phyloP scores from a whole-genome alignment of 2,329 filamentous ascomycete species.

The Myriosclerotinia scirpicola region DNA sequence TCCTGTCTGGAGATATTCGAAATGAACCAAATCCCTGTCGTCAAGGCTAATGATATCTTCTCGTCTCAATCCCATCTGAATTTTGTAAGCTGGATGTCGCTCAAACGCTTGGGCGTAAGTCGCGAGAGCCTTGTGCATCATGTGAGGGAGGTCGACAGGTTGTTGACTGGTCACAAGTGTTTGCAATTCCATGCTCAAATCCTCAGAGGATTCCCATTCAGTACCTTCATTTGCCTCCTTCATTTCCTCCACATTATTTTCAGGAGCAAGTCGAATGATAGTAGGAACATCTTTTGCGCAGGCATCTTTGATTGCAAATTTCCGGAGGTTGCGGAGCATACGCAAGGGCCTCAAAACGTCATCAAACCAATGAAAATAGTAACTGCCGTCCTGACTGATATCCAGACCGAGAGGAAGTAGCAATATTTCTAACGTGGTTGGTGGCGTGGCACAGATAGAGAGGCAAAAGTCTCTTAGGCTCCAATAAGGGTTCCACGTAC shows the following conservation, averaged over 20 bases:
- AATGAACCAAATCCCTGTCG: background rate
- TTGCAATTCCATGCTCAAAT: background rate
- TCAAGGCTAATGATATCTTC: constrained; percentile 7
- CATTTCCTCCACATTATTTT: background rate
- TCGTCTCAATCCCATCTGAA: constrained; percentile 21
- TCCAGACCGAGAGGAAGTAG: constrained; percentile 5
- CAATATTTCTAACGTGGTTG: background rate
- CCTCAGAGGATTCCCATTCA: background rate
- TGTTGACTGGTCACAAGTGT: background rate
- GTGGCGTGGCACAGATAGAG: background rate
- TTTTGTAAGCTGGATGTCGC: constrained; percentile 6
- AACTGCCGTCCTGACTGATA: no score
- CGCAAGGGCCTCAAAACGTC: constrained; percentile 2
- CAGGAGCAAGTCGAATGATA: background rate
- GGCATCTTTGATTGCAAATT: background rate
- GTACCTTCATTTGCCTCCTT: background rate
- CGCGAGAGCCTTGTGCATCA: constrained; percentile 16
- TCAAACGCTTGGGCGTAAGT: constrained; percentile 26
- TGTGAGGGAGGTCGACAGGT: background rate
- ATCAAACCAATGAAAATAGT: background rate
- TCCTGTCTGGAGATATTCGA: background rate
- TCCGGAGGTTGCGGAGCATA: constrained; percentile 7
- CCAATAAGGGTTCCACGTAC: background rate
- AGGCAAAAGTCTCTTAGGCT: constrained; percentile 1
- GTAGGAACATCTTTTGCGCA: constrained; percentile 2